phyloP scores from a whole-genome alignment of 2,329 filamentous ascomycete species.

The Trichoderma atrobrunneum region DNA sequence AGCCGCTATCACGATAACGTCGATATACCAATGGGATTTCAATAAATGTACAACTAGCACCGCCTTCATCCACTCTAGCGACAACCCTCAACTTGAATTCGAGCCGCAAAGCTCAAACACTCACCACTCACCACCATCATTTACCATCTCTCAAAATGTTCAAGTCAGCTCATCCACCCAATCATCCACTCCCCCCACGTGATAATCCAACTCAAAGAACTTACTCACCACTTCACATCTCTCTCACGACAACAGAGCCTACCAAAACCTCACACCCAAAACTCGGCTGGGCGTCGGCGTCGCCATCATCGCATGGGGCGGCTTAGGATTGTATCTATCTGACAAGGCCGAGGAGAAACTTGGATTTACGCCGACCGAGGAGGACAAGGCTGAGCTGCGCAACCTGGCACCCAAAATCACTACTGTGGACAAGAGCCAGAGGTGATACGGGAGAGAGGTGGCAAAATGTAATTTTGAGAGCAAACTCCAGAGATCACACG shows the following conservation, averaged over 20 bases:
- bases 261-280: constrained; percentile 67
- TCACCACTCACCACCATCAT: background rate
- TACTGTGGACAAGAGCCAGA: constrained; percentile 47
- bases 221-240: background rate
- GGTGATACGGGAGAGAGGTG: background rate
- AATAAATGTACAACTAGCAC: background rate
- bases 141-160: constrained; percentile 6
- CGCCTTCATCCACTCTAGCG: background rate
- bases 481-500: background rate
- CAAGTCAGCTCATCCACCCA: background rate
- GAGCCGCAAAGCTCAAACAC: background rate
- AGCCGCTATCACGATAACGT: background rate
- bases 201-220: background rate
- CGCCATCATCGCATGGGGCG: constrained; percentile 74
- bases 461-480: background rate
- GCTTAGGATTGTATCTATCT: constrained; percentile 68
- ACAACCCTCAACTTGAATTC: background rate
- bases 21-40: background rate
- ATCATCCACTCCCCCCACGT: too few relatives aligned
- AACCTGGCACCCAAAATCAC: constrained; percentile 61
- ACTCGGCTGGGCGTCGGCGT: constrained; percentile 70
- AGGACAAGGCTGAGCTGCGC: constrained; percentile 67
- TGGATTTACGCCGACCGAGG: constrained; percentile 67
- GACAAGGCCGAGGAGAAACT: constrained; percentile 71
- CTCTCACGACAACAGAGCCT: constrained; percentile 51